phyloP scores from a whole-genome alignment of 2,329 filamentous ascomycete species.

The Arthroderma uncinatum region DNA sequence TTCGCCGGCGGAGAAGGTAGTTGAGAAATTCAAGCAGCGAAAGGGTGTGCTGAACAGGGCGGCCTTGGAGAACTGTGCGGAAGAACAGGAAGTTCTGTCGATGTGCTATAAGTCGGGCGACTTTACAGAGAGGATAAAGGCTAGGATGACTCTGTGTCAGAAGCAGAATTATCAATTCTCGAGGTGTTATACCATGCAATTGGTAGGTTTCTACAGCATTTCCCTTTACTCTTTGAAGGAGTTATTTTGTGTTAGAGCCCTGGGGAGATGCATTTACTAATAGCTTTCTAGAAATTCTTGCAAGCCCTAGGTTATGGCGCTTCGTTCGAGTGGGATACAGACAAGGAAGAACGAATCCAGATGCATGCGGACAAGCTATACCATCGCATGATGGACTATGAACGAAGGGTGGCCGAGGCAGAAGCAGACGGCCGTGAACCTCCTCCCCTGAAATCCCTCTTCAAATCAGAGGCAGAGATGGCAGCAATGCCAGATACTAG shows the following conservation, averaged over 20 bases:
- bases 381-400: slow-evolving; percentile 74
- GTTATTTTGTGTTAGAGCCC: not conserved
- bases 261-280: slow-evolving; percentile 2
- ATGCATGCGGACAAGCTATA: slow-evolving; percentile 91
- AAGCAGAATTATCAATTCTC: slow-evolving; percentile 67
- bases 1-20: slow-evolving; percentile 70
- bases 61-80: slow-evolving; percentile 83
- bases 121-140: slow-evolving; percentile 46
- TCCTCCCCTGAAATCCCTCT: slow-evolving; percentile 35
- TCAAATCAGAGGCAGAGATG: slow-evolving; percentile 27
- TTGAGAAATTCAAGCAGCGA: slow-evolving; percentile 75
- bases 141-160: slow-evolving; percentile 63
- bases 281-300: slow-evolving; percentile 56
- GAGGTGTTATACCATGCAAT: slow-evolving; percentile 80
- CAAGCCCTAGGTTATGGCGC: slow-evolving; percentile 81
- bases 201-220: slow-evolving; percentile 45
- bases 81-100: slow-evolving; percentile 73
- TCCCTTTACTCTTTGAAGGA: not conserved
- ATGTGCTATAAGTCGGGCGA: slow-evolving; percentile 68
- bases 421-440: slow-evolving; percentile 32
- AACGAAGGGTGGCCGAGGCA: slow-evolving; percentile 57
- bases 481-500: slow-evolving; percentile 6
- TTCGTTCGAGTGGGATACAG: slow-evolving; percentile 50
- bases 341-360: slow-evolving; percentile 78
- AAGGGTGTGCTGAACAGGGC: slow-evolving; percentile 65